Percentiles rank a stretch among this genome's conserved stretches.
Evolutionary conservation across 805 yeast genomes (phyloP).

Genomic region (Cyberlindnera petersonii): DNA sequence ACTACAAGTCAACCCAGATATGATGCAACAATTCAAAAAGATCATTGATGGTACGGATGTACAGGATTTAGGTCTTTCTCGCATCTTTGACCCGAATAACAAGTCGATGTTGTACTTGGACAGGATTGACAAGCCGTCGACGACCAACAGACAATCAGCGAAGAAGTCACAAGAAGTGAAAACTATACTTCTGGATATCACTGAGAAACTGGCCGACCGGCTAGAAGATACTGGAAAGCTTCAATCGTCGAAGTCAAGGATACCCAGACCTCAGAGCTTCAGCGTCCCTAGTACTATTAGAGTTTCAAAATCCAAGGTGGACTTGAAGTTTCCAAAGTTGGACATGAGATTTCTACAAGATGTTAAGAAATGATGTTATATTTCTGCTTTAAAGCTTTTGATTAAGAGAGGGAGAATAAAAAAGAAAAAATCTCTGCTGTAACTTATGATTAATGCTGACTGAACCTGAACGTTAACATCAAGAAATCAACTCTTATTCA

Average conservation of each 20-base stretch:
- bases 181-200: not conserved
- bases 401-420: not conserved
- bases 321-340: constrained; percentile 17
- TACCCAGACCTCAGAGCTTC: constrained; percentile 12
- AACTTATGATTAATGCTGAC: no score
- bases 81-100: constrained; percentile 17
- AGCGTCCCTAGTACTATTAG: constrained; percentile 2
- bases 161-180: not conserved
- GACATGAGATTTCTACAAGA: no score
- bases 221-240: not conserved
- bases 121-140: not conserved
- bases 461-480: no score
- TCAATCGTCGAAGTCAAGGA: constrained; percentile 4
- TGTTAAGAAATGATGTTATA: not conserved
- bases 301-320: constrained; percentile 12
- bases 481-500: no score
- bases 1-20: no score
- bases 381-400: not conserved
- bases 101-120: constrained; percentile 9
- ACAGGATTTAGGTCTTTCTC: constrained; percentile 1
- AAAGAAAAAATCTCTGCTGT: not conserved
- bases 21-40: not conserved
- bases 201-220: no score
- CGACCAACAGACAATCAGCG: not conserved
- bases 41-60: not conserved